Base-by-base conservation (phyloP, 1,284 basidiomycete species). In the Moesziomyces antarcticus region DNA sequence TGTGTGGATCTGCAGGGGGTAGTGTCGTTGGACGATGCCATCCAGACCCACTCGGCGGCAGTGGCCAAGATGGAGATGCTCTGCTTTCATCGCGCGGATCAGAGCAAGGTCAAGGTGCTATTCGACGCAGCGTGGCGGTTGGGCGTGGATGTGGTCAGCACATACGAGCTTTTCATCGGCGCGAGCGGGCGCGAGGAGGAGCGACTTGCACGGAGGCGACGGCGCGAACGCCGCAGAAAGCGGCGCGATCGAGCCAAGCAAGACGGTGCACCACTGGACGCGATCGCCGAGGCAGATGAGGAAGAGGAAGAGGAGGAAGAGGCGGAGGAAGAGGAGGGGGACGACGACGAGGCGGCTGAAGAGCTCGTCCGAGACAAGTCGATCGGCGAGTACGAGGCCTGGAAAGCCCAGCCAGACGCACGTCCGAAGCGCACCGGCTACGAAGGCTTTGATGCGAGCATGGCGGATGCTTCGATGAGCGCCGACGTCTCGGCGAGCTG, bases 291-390 rank as follows among this genome's bases (percentile, higher is more conserved):
- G 40, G 70, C 53, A 20, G 64, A 73, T 8, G 64, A 67, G 27
- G 70, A 73, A 13, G 70, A 73, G 14, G 68, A 66, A 7, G 69
- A 67, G 9, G 63, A 59, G 18, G 63, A 67, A 5, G 69, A 62
- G 5, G 63, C 66, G 1, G 51, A 66, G 5, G 56, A 58, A 8
- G 56, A 70, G 16, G 51, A 56, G 30, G 40, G 18, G 50, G 22
- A 53, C 3, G 20, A 42, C 5, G 59, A 56, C 13, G 18, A 47
- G 16, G 52, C 40, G 6, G 51, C 20, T n/a, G 45, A 42, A 10
- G 22, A 24, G 6, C 47, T 27, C 18, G 46, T 30, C 18, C 21
- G 25, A 14, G 54, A 35, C 5, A 33, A 24, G 5, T 11, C 37
- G 37, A 40, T 18, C 14, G 37, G 37, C 37, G 37, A 40, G 16